Percentiles rank a stretch among this genome's conserved stretches.
phyloP scores from a whole-genome alignment of 768 basidiomycete genomes.

The Phanerodontia chrysosporium region DNA sequence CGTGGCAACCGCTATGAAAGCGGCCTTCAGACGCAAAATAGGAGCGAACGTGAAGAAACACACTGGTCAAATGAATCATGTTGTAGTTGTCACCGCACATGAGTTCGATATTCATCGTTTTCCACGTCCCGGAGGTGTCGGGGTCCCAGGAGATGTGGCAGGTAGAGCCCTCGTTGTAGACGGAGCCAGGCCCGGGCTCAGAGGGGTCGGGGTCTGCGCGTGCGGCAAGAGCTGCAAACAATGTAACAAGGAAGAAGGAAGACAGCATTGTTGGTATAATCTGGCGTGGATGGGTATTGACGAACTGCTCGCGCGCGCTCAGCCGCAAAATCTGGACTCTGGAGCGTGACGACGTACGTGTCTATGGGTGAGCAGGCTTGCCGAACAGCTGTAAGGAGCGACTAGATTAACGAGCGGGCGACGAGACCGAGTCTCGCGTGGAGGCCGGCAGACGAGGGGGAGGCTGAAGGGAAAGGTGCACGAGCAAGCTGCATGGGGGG shows the following conservation, averaged over 20 bases:
- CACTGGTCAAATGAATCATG: slow-evolving; percentile 68
- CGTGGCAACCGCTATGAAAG: slow-evolving; percentile 51
- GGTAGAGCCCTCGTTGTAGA: slow-evolving; percentile 50
- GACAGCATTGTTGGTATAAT: slow-evolving; percentile 19
- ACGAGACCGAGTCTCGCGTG: neutral
- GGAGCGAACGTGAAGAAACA: slow-evolving; percentile 20
- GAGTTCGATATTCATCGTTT: slow-evolving; percentile 67
- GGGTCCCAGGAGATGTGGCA: slow-evolving; percentile 59
- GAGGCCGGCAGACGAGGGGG: neutral
- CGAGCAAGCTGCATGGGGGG: neutral
- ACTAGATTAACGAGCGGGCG: neutral
- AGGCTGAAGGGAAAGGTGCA: slow-evolving; percentile 2
- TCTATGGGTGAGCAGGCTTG: neutral
- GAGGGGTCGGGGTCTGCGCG: slow-evolving; percentile 57
- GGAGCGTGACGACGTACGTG: too few relatives aligned
- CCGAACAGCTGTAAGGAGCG: slow-evolving; percentile 3
- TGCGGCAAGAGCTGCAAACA: slow-evolving; percentile 33
- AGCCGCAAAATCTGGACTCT: neutral
- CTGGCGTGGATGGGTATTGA: neutral
- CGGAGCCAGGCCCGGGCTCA: slow-evolving; percentile 53
- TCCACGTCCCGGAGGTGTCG: slow-evolving; percentile 62
- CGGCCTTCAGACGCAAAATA: neutral
- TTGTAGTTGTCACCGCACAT: slow-evolving; percentile 73
- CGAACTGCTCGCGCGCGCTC: neutral
- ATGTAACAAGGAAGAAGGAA: slow-evolving; percentile 17